phyloP scores from a whole-genome alignment of 2,329 filamentous ascomycete genomes.

The Chaetoscypha palmicola region DNA sequence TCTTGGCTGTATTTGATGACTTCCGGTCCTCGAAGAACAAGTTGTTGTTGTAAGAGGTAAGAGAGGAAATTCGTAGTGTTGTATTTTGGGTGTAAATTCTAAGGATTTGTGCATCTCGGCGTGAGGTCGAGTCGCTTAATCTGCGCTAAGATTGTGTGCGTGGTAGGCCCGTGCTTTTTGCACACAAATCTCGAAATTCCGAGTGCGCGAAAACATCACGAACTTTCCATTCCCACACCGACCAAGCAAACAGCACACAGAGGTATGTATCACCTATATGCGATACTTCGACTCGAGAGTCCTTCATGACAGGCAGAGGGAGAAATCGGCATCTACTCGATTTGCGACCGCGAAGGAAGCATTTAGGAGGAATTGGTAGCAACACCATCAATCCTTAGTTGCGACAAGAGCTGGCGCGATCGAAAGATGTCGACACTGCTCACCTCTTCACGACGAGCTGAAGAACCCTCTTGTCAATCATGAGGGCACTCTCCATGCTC shows the following conservation, averaged over 20 bases:
- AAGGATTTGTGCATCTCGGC: background rate
- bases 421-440: slow-evolving; percentile 48
- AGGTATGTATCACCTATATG: slow-evolving; percentile 29
- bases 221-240: slow-evolving; percentile 5
- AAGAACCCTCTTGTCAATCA: slow-evolving; percentile 54
- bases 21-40: slow-evolving; percentile 30
- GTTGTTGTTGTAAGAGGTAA: slow-evolving; percentile 10
- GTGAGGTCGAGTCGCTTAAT: background rate
- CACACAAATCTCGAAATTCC: slow-evolving; percentile 1
- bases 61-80: slow-evolving; percentile 9
- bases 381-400: slow-evolving; percentile 5
- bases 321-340: slow-evolving; percentile 46
- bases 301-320: slow-evolving; percentile 34
- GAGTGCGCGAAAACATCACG: background rate
- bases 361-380: slow-evolving; percentile 3
- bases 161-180: slow-evolving; percentile 8
- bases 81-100: background rate
- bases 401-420: slow-evolving; percentile 17
- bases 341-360: slow-evolving; percentile 18
- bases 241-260: slow-evolving; percentile 10
- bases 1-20: slow-evolving; percentile 25
- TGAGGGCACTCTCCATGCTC: slow-evolving; percentile 66
- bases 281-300: slow-evolving; percentile 8
- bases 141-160: no score
- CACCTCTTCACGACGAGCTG: slow-evolving; percentile 57